phyloP scores from a whole-genome alignment of 2,329 filamentous ascomycete species.

The Colletotrichum sp. region DNA sequence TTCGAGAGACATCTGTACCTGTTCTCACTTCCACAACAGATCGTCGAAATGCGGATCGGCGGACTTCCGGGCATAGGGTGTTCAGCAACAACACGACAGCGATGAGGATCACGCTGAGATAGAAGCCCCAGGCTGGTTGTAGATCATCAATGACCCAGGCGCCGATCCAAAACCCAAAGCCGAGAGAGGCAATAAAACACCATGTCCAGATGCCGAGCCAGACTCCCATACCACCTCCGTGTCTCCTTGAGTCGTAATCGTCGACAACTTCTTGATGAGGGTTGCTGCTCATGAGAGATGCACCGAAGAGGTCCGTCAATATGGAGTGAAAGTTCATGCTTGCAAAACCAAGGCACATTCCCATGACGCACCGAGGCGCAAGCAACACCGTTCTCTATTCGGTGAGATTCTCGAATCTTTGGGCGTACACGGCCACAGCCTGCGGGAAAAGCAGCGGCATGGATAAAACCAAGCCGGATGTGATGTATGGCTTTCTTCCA shows the following conservation, averaged over 20 bases:
- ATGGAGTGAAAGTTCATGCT: constrained; percentile 79
- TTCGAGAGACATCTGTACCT: constrained; percentile 55
- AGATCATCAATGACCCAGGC: constrained; percentile 69
- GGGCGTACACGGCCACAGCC: constrained; percentile 66
- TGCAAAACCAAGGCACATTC: constrained; percentile 73
- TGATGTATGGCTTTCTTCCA: constrained; percentile 78
- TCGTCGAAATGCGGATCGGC: constrained; percentile 70
- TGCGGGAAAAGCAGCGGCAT: constrained; percentile 80
- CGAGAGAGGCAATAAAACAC: constrained; percentile 76
- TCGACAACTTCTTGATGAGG: constrained; percentile 76
- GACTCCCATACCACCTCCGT: constrained; percentile 80
- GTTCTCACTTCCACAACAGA: constrained; percentile 69
- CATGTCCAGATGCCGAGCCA: constrained; percentile 82
- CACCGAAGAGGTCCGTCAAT: constrained; percentile 77
- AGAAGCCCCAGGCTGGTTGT: constrained; percentile 77
- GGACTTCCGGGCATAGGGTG: constrained; percentile 73
- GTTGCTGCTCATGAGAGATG: constrained; percentile 73
- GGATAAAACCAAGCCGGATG: constrained; percentile 69
- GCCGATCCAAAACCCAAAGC: constrained; percentile 74
- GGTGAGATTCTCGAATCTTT: constrained; percentile 59
- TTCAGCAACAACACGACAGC: constrained; percentile 71
- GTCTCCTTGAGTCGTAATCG: constrained; percentile 70
- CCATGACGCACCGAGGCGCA: constrained; percentile 68
- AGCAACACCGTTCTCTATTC: constrained; percentile 67
- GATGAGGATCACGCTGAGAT: constrained; percentile 72